Base-by-base conservation (phyloP, 306 rosid genomes). In the Canavalia ensiformis region DNA sequence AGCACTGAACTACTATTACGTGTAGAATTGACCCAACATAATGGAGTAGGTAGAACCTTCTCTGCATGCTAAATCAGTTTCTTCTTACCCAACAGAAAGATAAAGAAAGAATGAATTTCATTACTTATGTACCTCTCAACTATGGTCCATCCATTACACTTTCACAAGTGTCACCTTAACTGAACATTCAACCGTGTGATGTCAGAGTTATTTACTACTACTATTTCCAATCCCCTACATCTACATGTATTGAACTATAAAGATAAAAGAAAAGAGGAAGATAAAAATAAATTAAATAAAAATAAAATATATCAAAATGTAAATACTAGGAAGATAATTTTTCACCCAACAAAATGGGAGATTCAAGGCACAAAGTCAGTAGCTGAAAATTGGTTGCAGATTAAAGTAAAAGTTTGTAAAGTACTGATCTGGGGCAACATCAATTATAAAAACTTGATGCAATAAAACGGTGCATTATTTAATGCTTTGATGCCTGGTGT, bases 391-490 rank as follows among this genome's bases (percentile, higher is more conserved):
- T 75, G 67, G 58, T 47, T 77, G 75, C 74, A 83, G 78, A 68
- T 37, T 82, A 58, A 76, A 83, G 74, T 77, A 18, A 50, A 37
- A 59, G 76, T 71, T 73, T 52, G 49, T 66, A 28, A 45, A 66
- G 63, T 75, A 75, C 69, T 52, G 25, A 34, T 34, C 60, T 70
- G 11, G 47, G 45, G 12, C 50, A 62, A 42, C 42, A 10, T 51
- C 68, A 42, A 63, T 60, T 50, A 69, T 57, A 30, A 79, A 80
- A 70, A 34, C 68, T 62, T 30, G 37, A 60, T 56, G 44, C 37
- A n/a, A 51, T 45, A 34, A 62, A 77, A 62, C 68, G 69, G 79
- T 83, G 82, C 55, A 70, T 10, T 77, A 64, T 83, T 77, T 72
- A 83, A 83, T 83, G 79, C 68, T 62, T 52, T 71, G 54, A 77